Evolutionary conservation across 768 basidiomycete species (phyloP), one percentile per base, ranked within the genome.

Genomic region (Neoboletus subvelutipes): DNA sequence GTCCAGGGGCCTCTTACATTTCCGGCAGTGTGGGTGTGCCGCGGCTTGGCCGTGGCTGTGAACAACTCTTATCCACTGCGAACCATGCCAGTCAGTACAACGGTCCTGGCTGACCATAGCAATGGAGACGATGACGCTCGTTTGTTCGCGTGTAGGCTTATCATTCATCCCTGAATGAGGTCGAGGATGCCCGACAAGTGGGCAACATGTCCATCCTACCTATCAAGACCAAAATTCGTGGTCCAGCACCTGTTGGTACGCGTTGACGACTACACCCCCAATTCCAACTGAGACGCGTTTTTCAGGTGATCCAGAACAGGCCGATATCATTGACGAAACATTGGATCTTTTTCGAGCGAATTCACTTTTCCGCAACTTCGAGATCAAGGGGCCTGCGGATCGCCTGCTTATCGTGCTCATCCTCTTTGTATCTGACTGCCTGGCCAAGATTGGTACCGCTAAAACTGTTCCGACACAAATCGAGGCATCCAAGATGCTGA

Each of bases 351-450:
- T 99, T 77, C 90, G 97, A 54, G 95, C 96, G 68, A 99, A 99
- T 76, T 97, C 95, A 37, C 88, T 99, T 58, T 99, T 99, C 77
- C 89, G 97, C 68, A 98, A 98, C 77, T 99, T 98, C 67, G 97
- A 99, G 79, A 98, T 99, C 83, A 96, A 98, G 72, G 95, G 94
- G 18, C 92, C 93, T 53, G 94, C 94, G 50, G 95, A 97, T 80
- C 87, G 95, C 56, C 86, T 93, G 40, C 83, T 99, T 68, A 98
- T 99, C 78, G 85, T 98, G 72, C 85, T 98, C 67, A 97, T 98
- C 73, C 88, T 99, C 71, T 99, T 90, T 77, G 86, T 98, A 67
- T 98, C 95, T 45, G 97, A 99, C 76, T 98, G 96, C 72, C 85
- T 99, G 50, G 84, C 91, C 28, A 95, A 93, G 76, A 80, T 99